Percentiles rank a stretch among this genome's conserved stretches.
These are phyloP conservation scores for Amborella trichopoda DNA, from an alignment of 164 flowering plant genomes.

Conservation along the genomic window DNA sequence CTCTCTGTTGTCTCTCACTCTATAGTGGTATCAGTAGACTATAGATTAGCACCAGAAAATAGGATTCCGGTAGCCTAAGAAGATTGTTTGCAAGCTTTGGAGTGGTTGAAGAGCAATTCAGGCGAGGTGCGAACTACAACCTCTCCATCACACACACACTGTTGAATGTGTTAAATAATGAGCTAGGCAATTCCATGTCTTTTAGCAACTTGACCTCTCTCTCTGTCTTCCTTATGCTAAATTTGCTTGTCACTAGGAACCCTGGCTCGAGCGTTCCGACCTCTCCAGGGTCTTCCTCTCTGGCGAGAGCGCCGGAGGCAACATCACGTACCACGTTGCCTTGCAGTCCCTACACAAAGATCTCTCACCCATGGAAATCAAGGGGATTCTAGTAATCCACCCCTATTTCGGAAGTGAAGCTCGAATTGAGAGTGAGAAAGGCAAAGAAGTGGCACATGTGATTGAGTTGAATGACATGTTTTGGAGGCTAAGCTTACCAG, in stretches of 20 bases:
- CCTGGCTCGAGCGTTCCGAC: slow-evolving; percentile 50
- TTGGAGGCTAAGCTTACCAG: slow-evolving; percentile 65
- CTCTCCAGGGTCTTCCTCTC: slow-evolving; percentile 56
- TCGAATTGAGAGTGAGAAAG: slow-evolving; percentile 38
- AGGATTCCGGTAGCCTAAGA: slow-evolving; percentile 61
- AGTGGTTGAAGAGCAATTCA: slow-evolving; percentile 32
- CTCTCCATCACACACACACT: no score
- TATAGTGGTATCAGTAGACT: slow-evolving; percentile 63
- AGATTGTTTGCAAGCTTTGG: slow-evolving; percentile 40
- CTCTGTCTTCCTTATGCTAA: no score
- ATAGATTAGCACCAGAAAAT: slow-evolving; percentile 73
- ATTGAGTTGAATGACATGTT: slow-evolving; percentile 52
- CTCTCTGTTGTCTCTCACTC: slow-evolving; percentile 27
- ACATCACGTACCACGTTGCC: slow-evolving; percentile 65
- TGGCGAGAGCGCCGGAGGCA: slow-evolving; percentile 87
- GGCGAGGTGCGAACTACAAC: no score
- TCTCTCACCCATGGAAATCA: slow-evolving; percentile 4
- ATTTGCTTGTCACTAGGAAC: no score
- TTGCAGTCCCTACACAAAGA: slow-evolving; percentile 9
- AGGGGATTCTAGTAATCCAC: slow-evolving; percentile 40
- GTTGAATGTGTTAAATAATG: no score
- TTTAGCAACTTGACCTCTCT: no score
- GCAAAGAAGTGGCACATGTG: slow-evolving; percentile 11
- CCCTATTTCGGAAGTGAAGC: slow-evolving; percentile 61
- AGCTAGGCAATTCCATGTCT: no score